A percentile compares a stretch with the other conserved stretches of the same genome.
These are phyloP conservation scores for Byssochlamys sp. DNA, from an alignment of 2,329 filamentous ascomycete genomes.

Conservation along the genomic window DNA sequence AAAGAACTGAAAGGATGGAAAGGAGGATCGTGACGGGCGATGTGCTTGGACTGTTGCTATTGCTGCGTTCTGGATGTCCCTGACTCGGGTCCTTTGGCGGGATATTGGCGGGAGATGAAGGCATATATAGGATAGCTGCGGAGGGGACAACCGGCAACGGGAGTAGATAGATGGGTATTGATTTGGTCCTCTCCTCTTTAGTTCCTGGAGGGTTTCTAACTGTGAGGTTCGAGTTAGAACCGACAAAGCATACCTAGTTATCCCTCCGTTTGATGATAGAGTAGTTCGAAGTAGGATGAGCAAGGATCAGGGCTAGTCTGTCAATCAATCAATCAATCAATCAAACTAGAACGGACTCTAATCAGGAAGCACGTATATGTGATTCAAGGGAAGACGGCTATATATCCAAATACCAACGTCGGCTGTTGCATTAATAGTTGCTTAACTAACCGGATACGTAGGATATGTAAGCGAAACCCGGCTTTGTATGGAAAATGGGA, in stretches of 20 bases:
- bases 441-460: not conserved
- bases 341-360: not conserved
- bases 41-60: not conserved
- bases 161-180: too few relatives aligned
- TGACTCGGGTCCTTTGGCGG: not conserved
- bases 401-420: not conserved
- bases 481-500: not conserved
- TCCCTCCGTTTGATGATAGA: too few relatives aligned
- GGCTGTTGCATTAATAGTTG: not conserved
- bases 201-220: too few relatives aligned
- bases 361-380: not conserved
- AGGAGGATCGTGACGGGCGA: slow-evolving; percentile 5
- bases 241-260: too few relatives aligned
- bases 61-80: not conserved
- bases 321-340: not conserved
- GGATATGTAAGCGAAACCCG: not conserved
- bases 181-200: too few relatives aligned
- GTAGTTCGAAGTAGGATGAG: too few relatives aligned
- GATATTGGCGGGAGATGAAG: not conserved
- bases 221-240: too few relatives aligned
- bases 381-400: not conserved
- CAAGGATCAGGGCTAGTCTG: too few relatives aligned
- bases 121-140: not conserved
- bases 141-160: too few relatives aligned
- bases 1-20: slow-evolving; percentile 11